Conservation (phyloP, 495 filamentous ascomycete species). For the Neurospora cerealis region DNA sequence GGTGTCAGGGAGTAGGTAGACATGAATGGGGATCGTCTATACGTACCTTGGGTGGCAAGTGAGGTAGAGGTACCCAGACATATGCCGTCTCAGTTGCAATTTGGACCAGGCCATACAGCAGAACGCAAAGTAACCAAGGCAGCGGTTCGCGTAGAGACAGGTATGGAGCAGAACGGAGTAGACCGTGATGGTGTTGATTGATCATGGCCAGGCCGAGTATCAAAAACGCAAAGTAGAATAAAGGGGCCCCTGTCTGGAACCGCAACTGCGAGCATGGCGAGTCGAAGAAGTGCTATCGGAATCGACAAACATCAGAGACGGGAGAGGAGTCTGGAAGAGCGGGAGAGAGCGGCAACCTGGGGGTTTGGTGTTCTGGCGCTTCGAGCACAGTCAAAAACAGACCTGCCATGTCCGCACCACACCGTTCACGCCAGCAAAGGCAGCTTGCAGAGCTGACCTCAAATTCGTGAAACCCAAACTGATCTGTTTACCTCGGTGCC, state of each 20-base stretch:
- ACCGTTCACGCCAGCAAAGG: not conserved
- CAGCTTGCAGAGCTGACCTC: not conserved
- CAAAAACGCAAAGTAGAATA: not conserved
- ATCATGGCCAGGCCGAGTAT: not conserved
- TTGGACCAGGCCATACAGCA: not conserved
- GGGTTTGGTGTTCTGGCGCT: not conserved
- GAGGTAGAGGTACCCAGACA: not conserved
- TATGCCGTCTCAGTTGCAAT: not conserved
- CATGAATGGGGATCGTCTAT: not conserved
- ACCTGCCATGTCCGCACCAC: not conserved
- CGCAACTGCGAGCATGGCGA: not conserved
- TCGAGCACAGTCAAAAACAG: not conserved
- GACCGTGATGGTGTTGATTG: not conserved
- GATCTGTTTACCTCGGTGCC: not conserved
- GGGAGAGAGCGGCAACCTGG: not conserved
- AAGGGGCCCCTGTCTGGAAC: not conserved
- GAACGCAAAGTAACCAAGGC: not conserved
- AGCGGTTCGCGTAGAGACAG: not conserved
- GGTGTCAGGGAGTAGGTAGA: not conserved
- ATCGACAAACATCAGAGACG: not conserved
- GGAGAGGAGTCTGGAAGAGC: not conserved
- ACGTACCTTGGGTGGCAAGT: not conserved
- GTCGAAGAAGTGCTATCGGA: not conserved
- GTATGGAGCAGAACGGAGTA: not conserved
- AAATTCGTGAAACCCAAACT: not conserved